phyloP scores from a whole-genome alignment of 129 eudicot genomes.

The Tanacetum coccineum region DNA sequence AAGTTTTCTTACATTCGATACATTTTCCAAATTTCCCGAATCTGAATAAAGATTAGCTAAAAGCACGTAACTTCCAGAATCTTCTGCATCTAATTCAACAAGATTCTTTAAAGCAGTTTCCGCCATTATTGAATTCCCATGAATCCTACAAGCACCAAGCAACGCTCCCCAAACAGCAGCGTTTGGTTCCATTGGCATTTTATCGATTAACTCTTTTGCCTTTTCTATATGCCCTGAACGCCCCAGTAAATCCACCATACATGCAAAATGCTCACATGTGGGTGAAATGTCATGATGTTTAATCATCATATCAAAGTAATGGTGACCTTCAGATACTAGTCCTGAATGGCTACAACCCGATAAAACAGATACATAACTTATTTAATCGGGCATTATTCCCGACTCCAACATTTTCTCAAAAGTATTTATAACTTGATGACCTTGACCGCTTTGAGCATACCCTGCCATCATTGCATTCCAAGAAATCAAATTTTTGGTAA shows the following conservation, averaged over 20 bases:
- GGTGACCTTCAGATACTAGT: constrained; percentile 37
- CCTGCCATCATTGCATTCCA: constrained; percentile 60
- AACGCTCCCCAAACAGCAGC: constrained; percentile 58
- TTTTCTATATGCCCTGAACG: constrained; percentile 51
- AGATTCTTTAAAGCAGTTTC: constrained; percentile 44
- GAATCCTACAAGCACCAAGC: constrained; percentile 55
- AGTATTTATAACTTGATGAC: constrained; percentile 34
- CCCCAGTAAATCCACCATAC: constrained; percentile 51
- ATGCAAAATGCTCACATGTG: constrained; percentile 46
- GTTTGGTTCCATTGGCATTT: constrained; percentile 47
- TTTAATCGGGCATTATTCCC: constrained; percentile 37
- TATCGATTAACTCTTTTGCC: constrained; percentile 36
- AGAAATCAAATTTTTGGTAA: constrained; percentile 41
- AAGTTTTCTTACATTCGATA: constrained; percentile 33
- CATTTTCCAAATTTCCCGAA: constrained; percentile 40
- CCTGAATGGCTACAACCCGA: constrained; percentile 64
- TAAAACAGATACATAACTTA: constrained; percentile 43
- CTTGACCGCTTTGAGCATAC: constrained; percentile 49
- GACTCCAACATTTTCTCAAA: constrained; percentile 39
- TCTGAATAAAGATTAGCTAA: constrained; percentile 46
- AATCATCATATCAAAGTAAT: constrained; percentile 41
- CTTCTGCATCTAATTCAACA: constrained; percentile 38
- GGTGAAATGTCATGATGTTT: constrained; percentile 28
- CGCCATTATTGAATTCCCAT: constrained; percentile 36
- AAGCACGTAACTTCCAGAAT: constrained; percentile 49